phyloP scores from a whole-genome alignment of 169 alveolate genomes.

The Eimeria acervulina region DNA sequence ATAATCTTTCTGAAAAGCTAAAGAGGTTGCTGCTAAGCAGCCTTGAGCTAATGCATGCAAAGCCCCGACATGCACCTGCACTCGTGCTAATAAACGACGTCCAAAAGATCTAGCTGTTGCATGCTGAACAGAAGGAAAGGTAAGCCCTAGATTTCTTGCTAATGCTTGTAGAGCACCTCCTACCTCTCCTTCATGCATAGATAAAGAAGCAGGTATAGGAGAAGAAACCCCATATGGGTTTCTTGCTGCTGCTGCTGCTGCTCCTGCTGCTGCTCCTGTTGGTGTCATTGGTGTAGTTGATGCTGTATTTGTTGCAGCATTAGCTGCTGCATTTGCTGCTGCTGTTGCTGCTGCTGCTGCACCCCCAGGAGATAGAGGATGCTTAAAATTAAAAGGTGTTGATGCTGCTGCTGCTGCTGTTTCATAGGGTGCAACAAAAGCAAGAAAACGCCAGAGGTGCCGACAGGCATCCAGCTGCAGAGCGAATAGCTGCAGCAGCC shows the following conservation, averaged over 20 bases:
- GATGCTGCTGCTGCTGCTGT: neutral
- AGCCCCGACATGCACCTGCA: conserved; percentile 40
- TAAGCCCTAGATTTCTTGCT: neutral
- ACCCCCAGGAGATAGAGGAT: neutral
- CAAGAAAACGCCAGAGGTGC: conserved; percentile 3
- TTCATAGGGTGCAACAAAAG: neutral
- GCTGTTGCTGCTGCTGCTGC: no score
- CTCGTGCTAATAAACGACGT: conserved; percentile 25
- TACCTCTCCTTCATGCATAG: neutral
- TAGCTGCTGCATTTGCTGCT: no score
- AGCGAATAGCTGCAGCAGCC: conserved; percentile 51
- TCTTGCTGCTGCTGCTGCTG: neutral
- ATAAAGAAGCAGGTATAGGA: neutral
- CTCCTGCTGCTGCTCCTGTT: neutral
- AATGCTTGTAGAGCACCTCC: conserved; percentile 16
- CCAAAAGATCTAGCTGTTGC: conserved; percentile 12
- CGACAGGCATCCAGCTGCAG: conserved; percentile 46
- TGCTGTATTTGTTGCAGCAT: no score
- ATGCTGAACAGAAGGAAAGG: neutral
- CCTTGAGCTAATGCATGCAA: conserved; percentile 14
- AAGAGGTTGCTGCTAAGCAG: conserved; percentile 31
- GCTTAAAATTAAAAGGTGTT: no score
- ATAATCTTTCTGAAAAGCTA: conserved; percentile 6
- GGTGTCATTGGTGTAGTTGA: neutral
- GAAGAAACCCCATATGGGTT: neutral